These are phyloP conservation scores for Nitzschia sp. DNA, from an alignment of 108 stramenopile species.

Conservation along the genomic window DNA sequence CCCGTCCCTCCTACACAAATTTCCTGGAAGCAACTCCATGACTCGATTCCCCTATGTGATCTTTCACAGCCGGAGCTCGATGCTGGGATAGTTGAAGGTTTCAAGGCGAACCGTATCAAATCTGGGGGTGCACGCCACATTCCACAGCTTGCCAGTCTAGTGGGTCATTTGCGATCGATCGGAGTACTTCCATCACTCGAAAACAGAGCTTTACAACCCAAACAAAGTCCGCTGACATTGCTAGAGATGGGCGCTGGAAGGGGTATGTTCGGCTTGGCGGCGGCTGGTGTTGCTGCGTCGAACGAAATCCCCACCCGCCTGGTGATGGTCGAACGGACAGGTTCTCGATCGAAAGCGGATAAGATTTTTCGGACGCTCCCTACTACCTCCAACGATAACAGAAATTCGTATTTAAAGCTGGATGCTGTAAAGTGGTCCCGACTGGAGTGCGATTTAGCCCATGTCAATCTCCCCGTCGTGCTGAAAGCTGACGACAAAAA, in stretches of 20 bases:
- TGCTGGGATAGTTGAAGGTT: constrained; percentile 33
- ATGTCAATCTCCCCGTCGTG: constrained; percentile 62
- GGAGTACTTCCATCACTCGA: constrained; percentile 33
- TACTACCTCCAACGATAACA: constrained; percentile 20
- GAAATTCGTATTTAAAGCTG: constrained; percentile 31
- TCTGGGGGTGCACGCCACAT: constrained; percentile 74
- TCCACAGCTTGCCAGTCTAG: constrained; percentile 73
- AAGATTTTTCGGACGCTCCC: constrained; percentile 57
- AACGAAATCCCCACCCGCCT: constrained; percentile 40
- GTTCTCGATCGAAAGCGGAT: constrained; percentile 83
- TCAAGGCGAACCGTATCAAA: constrained; percentile 54
- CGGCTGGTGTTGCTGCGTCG: constrained; percentile 56
- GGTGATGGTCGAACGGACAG: constrained; percentile 74
- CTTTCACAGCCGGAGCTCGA: constrained; percentile 55
- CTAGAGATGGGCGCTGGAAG: constrained; percentile 87
- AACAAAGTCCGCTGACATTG: constrained; percentile 23
- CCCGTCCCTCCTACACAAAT: constrained; percentile 1
- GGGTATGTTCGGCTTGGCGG: constrained; percentile 77
- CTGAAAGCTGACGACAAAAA: not conserved
- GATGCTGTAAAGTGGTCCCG: constrained; percentile 58
- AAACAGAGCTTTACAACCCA: not conserved
- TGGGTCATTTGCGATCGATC: constrained; percentile 64
- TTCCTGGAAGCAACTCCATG: constrained; percentile 55
- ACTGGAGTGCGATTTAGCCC: constrained; percentile 76
- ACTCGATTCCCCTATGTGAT: constrained; percentile 56